Evolutionary conservation across 257 asterid species (phyloP), one percentile per base, ranked within the genome.

Genomic region (Orobanche coerulescens): DNA sequence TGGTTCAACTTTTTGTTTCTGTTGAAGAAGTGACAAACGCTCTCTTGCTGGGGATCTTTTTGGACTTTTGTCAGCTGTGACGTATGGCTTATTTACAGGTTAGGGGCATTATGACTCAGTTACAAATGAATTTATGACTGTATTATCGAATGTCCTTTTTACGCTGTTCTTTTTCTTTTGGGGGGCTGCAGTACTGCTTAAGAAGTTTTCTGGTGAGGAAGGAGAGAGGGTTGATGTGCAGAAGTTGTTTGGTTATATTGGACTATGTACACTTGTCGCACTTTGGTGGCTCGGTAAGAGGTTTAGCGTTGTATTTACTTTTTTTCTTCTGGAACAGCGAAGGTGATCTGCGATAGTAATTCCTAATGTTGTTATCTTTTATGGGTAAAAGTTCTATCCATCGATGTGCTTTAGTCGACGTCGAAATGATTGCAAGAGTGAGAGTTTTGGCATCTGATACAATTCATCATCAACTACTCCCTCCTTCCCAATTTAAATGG

Each of bases 231-330:
- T 83, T 4, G 97, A 93, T 58, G 79, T 93, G 76, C 97, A 93
- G 79, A 93, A 89, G 78, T 70, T 89, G 75, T 93, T 93, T 37
- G 99, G 99, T 16, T 93, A 86, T 52, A 80, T 93, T 36, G 99
- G 99, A 47, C 75, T 93, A 24, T 89, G 85, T 56, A 86, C 97
- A 1, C 91, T 93, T 33, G 88, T 86, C 67, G 82, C 94, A 61
- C 85, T 93, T 44, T 93, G 99, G 99, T 93, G 99, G 99, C 95
- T 93, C 24, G 99, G 99, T 93, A 75, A 75, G 85, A 52, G 9
- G 48, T 37, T 30, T 28, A 2, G 2, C 42, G 7, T 39, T 5
- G 18, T 54, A 1, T 24, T 70, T 34, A 12, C 43, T 4, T 66
- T 36, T 30, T 22, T 51, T 7, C 5, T 36, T 63, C 60, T 54